Evolutionary conservation across 352 stramenopile species (phyloP).

Genomic region (Phytophthora pseudosyringae): DNA sequence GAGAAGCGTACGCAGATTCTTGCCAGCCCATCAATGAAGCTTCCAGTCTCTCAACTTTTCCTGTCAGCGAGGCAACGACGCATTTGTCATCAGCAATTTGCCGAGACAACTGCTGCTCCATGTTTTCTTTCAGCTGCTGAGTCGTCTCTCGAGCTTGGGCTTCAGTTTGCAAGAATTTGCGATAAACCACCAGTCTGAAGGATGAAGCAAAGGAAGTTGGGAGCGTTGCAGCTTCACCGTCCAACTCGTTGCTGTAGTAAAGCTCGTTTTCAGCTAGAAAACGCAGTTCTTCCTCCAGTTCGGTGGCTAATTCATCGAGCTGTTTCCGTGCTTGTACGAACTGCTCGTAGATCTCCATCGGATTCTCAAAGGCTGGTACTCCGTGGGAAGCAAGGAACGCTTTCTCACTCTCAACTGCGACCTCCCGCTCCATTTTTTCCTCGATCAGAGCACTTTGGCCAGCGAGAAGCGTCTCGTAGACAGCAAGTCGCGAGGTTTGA

Average conservation of each 20-base stretch:
- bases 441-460: constrained; percentile 59
- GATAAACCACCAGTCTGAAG: constrained; percentile 26
- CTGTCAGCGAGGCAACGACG: constrained; percentile 16
- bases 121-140: constrained; percentile 15
- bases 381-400: constrained; percentile 40
- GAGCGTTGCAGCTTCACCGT: constrained; percentile 4
- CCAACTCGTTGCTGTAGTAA: constrained; percentile 19
- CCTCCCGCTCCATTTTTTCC: constrained; percentile 63
- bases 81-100: constrained; percentile 9
- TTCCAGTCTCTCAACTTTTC: constrained; percentile 31
- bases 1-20: constrained; percentile 23
- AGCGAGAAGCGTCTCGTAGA: constrained; percentile 55
- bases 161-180: constrained; percentile 20
- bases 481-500: constrained; percentile 36
- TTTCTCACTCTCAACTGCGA: constrained; percentile 40
- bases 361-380: constrained; percentile 22
- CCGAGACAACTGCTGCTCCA: constrained; percentile 28
- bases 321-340: constrained; percentile 35
- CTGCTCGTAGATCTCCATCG: constrained; percentile 29
- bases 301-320: constrained; percentile 10
- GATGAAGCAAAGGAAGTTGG: constrained; percentile 27
- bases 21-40: constrained; percentile 35
- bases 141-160: constrained; percentile 11
- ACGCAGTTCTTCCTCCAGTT: constrained; percentile 20
- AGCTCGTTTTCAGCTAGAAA: constrained; percentile 34